Conservation (phyloP, 108 stramenopile genomes). For the Discostella pseudostelligera region DNA sequence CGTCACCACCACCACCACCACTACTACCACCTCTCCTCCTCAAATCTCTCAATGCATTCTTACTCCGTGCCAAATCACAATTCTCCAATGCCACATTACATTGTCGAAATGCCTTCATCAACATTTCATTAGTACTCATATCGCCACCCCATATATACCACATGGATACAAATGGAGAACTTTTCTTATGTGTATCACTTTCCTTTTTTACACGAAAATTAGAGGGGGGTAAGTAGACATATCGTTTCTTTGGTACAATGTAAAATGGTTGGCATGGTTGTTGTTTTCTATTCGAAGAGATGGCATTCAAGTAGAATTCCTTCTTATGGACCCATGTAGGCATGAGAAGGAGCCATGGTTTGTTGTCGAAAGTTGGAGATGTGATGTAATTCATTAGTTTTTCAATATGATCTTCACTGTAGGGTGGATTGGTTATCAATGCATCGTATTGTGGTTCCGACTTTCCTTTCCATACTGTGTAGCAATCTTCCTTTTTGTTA, state of each 20-base stretch:
- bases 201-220: slow-evolving; percentile 76
- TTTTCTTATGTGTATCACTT: slow-evolving; percentile 87
- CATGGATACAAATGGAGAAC: slow-evolving; percentile 86
- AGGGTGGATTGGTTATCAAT: slow-evolving; percentile 96
- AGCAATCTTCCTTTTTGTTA: slow-evolving; percentile 85
- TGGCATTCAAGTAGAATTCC: slow-evolving; percentile 65
- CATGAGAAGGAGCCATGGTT: slow-evolving; percentile 76
- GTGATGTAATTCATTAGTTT: slow-evolving; percentile 70
- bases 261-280: slow-evolving; percentile 63
- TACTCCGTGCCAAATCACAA: slow-evolving; percentile 79
- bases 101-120: slow-evolving; percentile 41
- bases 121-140: slow-evolving; percentile 46
- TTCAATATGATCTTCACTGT: slow-evolving; percentile 91
- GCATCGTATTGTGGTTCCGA: slow-evolving; percentile 80
- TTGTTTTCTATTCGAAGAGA: slow-evolving; percentile 18
- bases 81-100: slow-evolving; percentile 17
- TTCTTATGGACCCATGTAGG: slow-evolving; percentile 87
- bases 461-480: slow-evolving; percentile 58
- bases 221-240: slow-evolving; percentile 84
- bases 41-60: slow-evolving; percentile 82
- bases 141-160: slow-evolving; percentile 89
- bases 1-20: too few species aligned
- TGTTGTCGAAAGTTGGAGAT: slow-evolving; percentile 38
- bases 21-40: slow-evolving; percentile 48
- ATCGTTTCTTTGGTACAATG: slow-evolving; percentile 84